Base-by-base conservation (phyloP, 768 basidiomycete species). In the Auriscalpium microsporum region DNA sequence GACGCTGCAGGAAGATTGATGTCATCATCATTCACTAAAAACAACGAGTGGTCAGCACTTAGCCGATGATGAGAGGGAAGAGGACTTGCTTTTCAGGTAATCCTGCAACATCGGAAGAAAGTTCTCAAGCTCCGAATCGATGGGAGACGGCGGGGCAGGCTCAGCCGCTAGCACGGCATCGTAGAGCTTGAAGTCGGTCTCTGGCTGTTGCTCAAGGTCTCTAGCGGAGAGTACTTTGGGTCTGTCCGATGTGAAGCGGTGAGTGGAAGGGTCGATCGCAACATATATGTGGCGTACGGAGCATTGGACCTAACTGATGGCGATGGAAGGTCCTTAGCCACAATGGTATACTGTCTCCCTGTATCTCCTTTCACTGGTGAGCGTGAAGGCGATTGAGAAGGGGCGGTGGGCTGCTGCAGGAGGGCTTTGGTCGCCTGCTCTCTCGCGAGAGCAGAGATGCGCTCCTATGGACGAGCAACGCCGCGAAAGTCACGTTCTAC, bases 41-140 rank as follows among this genome's bases (percentile, higher is more conserved):
- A 48, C 13, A 14, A 50, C 7, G 28, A 21, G 4, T 19, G 34
- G 33, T 45, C 10, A 19, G 38, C 4, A 19, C 8, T 7, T 35
- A 11, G 17, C 10, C 13, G 19, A 10, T 11, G 2, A 7, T 42
- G 35, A 6, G 33, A 17, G 38, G 19, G 19, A 45, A 50, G 48
- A 11, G 28, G 19, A 5, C 33, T 34, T 21, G 87, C 89, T 58
- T 57, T 70, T 83, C 51, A 83, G 75, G 67, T 90, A 91, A 58
- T 88, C 86, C 56, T 81, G 78, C n/a, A 91, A 69, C 74, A 91
- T 74, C 0, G 88, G 84, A 46, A 87, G 56, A 63, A 91, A 90
- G 53, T 86, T 87, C 53, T 84, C 87, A 73, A 90, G 80, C 61
- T 90, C 86, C 5, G 73, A 64, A 59, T 83, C 84, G n/a, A 50